These are phyloP conservation scores for Naganishia friedmannii DNA, from an alignment of 768 basidiomycete genomes.

Conservation along the genomic window DNA sequence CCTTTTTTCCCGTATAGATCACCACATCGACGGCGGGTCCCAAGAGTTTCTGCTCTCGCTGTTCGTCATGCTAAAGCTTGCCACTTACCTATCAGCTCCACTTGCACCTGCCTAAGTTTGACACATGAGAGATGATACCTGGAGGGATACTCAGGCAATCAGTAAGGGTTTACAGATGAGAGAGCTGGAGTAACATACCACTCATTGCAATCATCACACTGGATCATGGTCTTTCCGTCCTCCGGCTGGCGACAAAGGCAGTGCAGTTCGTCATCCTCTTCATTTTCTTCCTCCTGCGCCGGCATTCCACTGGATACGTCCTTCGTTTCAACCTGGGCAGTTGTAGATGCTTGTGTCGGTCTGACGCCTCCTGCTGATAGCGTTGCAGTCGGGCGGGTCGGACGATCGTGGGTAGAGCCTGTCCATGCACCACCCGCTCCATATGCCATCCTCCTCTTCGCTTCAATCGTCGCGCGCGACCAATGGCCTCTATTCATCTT, in stretches of 20 bases:
- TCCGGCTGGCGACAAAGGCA: slow-evolving; percentile 24
- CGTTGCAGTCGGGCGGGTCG: too few species aligned
- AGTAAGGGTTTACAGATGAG: neutral
- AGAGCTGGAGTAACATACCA: slow-evolving; percentile 18
- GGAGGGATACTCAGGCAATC: neutral
- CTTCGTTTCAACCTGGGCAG: neutral
- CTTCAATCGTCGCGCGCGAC: too few species aligned
- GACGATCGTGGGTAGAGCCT: too few species aligned
- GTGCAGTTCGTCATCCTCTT: slow-evolving; percentile 10
- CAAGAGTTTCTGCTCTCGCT: neutral
- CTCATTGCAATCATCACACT: slow-evolving; percentile 27
- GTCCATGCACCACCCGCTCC: too few species aligned
- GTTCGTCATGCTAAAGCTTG: neutral
- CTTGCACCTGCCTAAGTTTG: slow-evolving; percentile 21
- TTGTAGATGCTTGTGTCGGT: too few species aligned
- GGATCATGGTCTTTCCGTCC: slow-evolving; percentile 25
- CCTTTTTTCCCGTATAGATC: neutral
- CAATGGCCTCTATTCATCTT: neutral
- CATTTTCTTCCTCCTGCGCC: slow-evolving; percentile 12
- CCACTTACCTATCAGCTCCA: slow-evolving; percentile 25
- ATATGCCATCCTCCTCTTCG: too few species aligned
- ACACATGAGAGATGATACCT: slow-evolving; percentile 31
- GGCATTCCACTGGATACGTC: neutral
- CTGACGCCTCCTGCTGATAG: too few species aligned
- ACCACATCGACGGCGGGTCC: neutral